A percentile compares a stretch with the other conserved stretches of the same genome.
Conservation (phyloP, 768 basidiomycete species). For the Rhizopogon salebrosus region DNA sequence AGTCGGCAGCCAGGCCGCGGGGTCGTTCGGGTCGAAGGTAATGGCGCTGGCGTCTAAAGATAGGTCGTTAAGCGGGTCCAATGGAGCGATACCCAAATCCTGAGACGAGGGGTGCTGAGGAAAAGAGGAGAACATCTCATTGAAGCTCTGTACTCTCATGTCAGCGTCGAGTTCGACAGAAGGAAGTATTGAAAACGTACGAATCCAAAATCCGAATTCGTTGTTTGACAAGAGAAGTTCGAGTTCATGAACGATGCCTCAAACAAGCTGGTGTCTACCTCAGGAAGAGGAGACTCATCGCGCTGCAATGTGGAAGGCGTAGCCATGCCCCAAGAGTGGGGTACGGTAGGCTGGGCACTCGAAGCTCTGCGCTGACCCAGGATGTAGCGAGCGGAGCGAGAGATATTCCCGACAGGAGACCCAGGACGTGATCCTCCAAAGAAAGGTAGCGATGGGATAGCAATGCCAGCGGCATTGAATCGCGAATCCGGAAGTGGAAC, state of each 20-base stretch:
- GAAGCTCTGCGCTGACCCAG: constrained; percentile 47
- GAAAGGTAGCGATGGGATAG: constrained; percentile 40
- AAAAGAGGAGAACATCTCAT: constrained; percentile 20
- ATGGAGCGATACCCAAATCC: constrained; percentile 15
- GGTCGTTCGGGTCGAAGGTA: constrained; percentile 8
- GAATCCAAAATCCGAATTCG: constrained; percentile 7
- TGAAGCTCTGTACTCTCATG: constrained; percentile 11
- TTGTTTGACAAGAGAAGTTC: constrained; percentile 21
- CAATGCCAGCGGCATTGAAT: constrained; percentile 28
- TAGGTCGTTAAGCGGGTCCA: constrained; percentile 21
- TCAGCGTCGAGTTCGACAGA: background rate
- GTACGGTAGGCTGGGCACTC: constrained; percentile 36
- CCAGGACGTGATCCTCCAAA: constrained; percentile 33
- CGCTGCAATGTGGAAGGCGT: constrained; percentile 28
- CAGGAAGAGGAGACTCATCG: constrained; percentile 46
- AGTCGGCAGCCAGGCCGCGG: constrained; percentile 10
- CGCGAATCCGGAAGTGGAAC: constrained; percentile 50
- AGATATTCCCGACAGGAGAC: constrained; percentile 42
- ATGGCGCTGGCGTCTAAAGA: constrained; percentile 1
- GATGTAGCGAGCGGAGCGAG: constrained; percentile 35
- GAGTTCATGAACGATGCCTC: constrained; percentile 34
- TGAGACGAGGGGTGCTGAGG: constrained; percentile 15
- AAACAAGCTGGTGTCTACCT: constrained; percentile 43
- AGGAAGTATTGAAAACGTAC: constrained; percentile 7
- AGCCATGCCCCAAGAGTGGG: constrained; percentile 20